A percentile compares a stretch with the other conserved stretches of the same genome.
phyloP scores from a whole-genome alignment of 768 basidiomycete species.

The Tubosaeta brunneosetosa region DNA sequence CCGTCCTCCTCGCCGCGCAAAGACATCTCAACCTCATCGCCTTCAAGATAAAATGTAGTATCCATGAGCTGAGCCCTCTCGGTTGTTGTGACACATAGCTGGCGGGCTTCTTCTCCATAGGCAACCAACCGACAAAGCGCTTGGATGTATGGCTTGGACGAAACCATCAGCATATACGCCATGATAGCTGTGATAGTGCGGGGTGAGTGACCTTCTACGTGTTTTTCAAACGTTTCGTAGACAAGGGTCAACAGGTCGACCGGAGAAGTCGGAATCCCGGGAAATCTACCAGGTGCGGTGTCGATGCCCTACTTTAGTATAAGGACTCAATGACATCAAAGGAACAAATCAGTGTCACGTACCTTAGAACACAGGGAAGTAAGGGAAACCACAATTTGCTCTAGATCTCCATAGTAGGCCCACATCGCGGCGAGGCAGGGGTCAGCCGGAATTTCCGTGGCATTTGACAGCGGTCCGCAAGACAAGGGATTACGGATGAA shows the following conservation, averaged over 20 bases:
- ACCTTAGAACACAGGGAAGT: slow-evolving; percentile 60
- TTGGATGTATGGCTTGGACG: slow-evolving; percentile 61
- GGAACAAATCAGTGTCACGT: slow-evolving; percentile 17
- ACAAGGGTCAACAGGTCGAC: slow-evolving; percentile 54
- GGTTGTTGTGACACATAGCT: slow-evolving; percentile 22
- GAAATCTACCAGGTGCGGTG: slow-evolving; percentile 33
- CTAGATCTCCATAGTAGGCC: slow-evolving; percentile 45
- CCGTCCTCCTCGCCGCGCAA: slow-evolving; percentile 39
- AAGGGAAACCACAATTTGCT: slow-evolving; percentile 49
- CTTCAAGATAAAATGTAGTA: slow-evolving; percentile 18
- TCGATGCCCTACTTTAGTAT: slow-evolving; percentile 26
- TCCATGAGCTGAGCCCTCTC: slow-evolving; percentile 15
- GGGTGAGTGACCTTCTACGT: slow-evolving; percentile 52
- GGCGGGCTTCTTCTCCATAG: slow-evolving; percentile 29
- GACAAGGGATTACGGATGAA: slow-evolving; percentile 47
- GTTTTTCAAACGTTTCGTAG: slow-evolving; percentile 51
- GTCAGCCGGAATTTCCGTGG: slow-evolving; percentile 12
- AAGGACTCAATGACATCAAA: neutral
- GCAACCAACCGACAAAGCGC: slow-evolving; percentile 59
- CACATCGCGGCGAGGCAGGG: slow-evolving; percentile 41
- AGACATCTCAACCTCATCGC: slow-evolving; percentile 35
- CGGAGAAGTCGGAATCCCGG: slow-evolving; percentile 40
- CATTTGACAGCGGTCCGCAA: slow-evolving; percentile 31
- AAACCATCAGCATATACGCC: slow-evolving; percentile 62
- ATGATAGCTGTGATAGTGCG: slow-evolving; percentile 47